These are phyloP conservation scores for Dioscorea cayenensis DNA, from an alignment of 116 monocot species.

Conservation along the genomic window DNA sequence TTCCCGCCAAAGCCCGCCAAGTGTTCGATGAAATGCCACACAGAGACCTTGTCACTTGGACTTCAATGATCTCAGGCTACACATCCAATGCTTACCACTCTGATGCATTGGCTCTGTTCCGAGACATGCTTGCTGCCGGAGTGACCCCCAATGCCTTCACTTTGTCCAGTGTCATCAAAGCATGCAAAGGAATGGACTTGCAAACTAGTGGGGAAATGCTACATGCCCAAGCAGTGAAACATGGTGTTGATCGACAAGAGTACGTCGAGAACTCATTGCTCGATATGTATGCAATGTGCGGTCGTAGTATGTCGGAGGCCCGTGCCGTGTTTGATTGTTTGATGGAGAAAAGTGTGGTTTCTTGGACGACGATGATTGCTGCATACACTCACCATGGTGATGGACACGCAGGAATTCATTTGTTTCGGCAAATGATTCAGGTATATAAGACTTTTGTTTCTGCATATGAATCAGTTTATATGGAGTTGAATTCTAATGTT, in stretches of 20 bases:
- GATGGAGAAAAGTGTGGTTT: slow-evolving; percentile 20
- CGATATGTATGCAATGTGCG: slow-evolving; percentile 32
- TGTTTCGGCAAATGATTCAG: slow-evolving; percentile 42
- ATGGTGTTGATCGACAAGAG: slow-evolving; percentile 23
- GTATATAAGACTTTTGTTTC: slow-evolving; percentile 12
- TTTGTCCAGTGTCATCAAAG: slow-evolving; percentile 39
- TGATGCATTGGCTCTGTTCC: slow-evolving; percentile 30
- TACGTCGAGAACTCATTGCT: slow-evolving; percentile 58
- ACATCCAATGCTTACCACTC: slow-evolving; percentile 17
- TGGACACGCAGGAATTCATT: slow-evolving; percentile 14
- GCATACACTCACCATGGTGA: slow-evolving; percentile 32
- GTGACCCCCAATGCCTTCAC: slow-evolving; percentile 56
- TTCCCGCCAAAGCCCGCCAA: slow-evolving; percentile 21
- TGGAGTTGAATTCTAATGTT: background rate
- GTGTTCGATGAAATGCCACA: slow-evolving; percentile 52
- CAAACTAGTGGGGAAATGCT: background rate
- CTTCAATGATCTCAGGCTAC: slow-evolving; percentile 58
- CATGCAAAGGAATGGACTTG: slow-evolving; percentile 26
- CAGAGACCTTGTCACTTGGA: slow-evolving; percentile 50
- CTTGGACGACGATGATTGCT: slow-evolving; percentile 68
- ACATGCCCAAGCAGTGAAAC: slow-evolving; percentile 34
- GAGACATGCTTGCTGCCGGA: slow-evolving; percentile 20
- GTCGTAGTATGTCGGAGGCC: slow-evolving; percentile 20
- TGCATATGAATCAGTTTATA: background rate
- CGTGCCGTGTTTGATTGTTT: slow-evolving; percentile 41